Base-by-base conservation (phyloP, 768 basidiomycete genomes). In the Pulveroboletus frians region DNA sequence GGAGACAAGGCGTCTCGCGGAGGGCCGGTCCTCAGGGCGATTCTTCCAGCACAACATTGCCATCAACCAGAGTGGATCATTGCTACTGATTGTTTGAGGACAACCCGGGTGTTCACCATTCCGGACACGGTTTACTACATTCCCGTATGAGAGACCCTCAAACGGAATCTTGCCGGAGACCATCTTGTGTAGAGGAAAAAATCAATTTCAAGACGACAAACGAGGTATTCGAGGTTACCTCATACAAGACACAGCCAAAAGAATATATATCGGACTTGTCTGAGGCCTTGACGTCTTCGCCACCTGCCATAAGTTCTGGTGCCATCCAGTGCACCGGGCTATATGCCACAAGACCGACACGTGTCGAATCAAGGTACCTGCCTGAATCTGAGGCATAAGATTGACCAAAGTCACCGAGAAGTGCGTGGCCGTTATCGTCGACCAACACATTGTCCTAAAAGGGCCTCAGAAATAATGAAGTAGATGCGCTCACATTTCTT, bases 211-310 rank as follows among this genome's bases (percentile, higher is more conserved):
- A 14, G 14, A 18, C 11, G 17, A 23, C n/a, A 9, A 14, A 3
- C 7, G 35, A 38, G 9, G 2, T 39, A 31, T 23, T 7, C 17
- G 9, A 40, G 15, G 51, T 45, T 39, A 66, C 66, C 62, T 68
- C 61, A 32, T 68, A 66, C n/a, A 66, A 36, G 30, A 64, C 57
- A 39, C 60, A 62, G 9, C 65, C 67, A 21, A 68, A 58, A 18
- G 65, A 51, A 38, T 58, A 65, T 38, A 67, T 49, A 31, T 65
- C 65, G 1, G 55, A 54, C 47, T 50, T 51, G 35, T 43, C 52
- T 0, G 56, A 38, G 38, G 43, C 34, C 38, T 51, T 59, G 43
- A 7, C 29, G 14, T 6, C 4, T 1, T 57, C 57, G 2, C 34
- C 56, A 2, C 5, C 34, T 5, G 5, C 0, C 7, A 62, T 42